Base-by-base conservation (phyloP, 1,284 basidiomycete species). In the Ceratobasidium sp. region DNA sequence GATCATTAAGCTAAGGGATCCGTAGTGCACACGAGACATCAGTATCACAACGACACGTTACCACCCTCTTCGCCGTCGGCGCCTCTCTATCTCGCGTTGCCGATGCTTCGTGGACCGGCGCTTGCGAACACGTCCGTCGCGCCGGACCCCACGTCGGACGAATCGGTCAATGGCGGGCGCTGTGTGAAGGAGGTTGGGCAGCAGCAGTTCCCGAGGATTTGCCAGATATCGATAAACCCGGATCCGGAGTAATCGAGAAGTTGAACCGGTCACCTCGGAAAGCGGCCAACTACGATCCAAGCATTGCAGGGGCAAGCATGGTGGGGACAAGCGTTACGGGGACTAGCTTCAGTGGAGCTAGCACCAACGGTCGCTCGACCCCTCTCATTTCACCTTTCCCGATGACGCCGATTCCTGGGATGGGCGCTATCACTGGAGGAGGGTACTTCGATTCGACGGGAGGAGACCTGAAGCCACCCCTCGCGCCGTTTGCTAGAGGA, bases 111-210 rank as follows among this genome's bases (percentile, higher is more conserved):
- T 94, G 93, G 92, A 79, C 87, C 44, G 88, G 89, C 47, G 84
- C 87, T n/a, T 92, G 90, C 77, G 92, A 93, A 83, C 85, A 85
- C 29, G 87, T 93, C 24, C 87, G 91, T 44, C 85, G 88, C 8
- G 88, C 88, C 78, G 87, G 90, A 19, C 88, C 90, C 0, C 86
- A 86, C 7, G 85, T 94, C 41, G 93, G 91, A 0, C 85, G 84
- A 27, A 84, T 94, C 7, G 90, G 89, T 7, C 88, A 93, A 84
- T 93, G 89, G 88, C 86, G 88, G 56, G 84, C 89, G 1, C 82
- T 91, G 7, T 93, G 92, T 78, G 92, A 94, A 82, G 91, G 90
- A 9, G 88, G 88, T 15, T 94, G 92, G 91, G 83, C 84, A 6
- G 89, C 89, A 0, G 79, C 85, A 3, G 75, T 89, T 3, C 92